Evolutionary conservation across 352 stramenopile genomes (phyloP), one percentile per base, ranked within the genome.

Genomic region (Stramenopiles sp.): DNA sequence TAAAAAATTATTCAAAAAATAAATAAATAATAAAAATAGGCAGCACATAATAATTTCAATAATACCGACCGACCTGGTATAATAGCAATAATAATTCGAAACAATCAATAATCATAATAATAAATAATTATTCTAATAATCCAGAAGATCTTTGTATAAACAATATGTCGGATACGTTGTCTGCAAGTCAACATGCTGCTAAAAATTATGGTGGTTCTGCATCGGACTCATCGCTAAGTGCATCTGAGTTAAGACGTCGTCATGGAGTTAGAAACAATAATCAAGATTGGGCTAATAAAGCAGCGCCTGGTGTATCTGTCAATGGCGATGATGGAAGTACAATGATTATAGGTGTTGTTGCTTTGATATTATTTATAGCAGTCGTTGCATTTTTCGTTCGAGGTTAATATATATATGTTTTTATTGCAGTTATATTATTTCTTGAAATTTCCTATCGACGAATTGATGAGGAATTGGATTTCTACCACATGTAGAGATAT

Each of bases 171-270:
- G 65, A 76, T 33, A 31, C 30, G 13, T 7, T 33, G 4, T 33
- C 30, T 76, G 65, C 65, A 33, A 33, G 30, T 33, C 30, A 76
- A 13, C 65, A 76, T 20, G 65, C 65, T 76, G 65, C 65, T 13
- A 76, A 33, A 76, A 76, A 76, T 13, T 76, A 76, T 33, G 65
- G 65, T 33, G 65, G 65, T 13, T 76, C 65, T 20, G 31, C 65
- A 33, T 33, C 30, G 7, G 65, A 76, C 13, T 76, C 65, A 4
- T 33, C 30, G 7, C 65, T 76, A 4, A 76, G 65, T 20, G 65
- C 65, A 13, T 4, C 4, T 4, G 65, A 76, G 13, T 20, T 76
- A 33, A 31, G 65, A 20, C 30, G 65, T 31, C 65, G 65, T 13
- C 13, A 76, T 13, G 13, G 13, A 4, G 65, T 76, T 1, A 76